Percentiles rank a stretch among this genome's conserved stretches.
Evolutionary conservation across 495 filamentous ascomycete species (phyloP).

Genomic region (Usnea hakonensis): DNA sequence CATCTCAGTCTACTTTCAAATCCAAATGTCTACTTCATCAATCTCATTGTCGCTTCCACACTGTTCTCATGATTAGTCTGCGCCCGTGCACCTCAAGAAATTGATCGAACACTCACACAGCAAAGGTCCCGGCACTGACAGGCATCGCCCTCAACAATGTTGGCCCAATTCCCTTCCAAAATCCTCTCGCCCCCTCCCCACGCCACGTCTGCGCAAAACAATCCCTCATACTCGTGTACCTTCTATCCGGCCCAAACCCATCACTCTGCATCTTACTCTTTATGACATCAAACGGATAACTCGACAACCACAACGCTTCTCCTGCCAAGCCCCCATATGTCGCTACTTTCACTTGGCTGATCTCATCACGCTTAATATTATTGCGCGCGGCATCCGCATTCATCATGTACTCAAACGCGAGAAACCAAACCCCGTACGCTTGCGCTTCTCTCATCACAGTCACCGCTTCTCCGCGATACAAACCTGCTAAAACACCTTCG

Average conservation of each 20-base stretch:
- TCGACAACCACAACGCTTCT: slow-evolving; percentile 84
- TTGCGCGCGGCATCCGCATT: slow-evolving; percentile 74
- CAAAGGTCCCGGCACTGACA: slow-evolving; percentile 93
- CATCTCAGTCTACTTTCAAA: too few relatives aligned
- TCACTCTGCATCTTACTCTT: slow-evolving; percentile 99
- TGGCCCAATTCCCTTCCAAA: slow-evolving; percentile 95
- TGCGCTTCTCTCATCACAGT: slow-evolving; percentile 84
- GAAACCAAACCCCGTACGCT: slow-evolving; percentile 93
- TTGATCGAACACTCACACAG: slow-evolving; percentile 42
- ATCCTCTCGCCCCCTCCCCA: slow-evolving; percentile 69
- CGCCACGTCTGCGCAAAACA: slow-evolving; percentile 79
- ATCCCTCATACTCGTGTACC: slow-evolving; percentile 77
- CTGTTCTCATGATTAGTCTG: slow-evolving; percentile 2
- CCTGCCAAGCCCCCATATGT: slow-evolving; percentile 89
- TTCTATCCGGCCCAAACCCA: slow-evolving; percentile 63
- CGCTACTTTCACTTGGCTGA: slow-evolving; percentile 78
- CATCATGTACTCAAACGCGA: slow-evolving; percentile 94
- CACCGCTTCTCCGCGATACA: slow-evolving; percentile 82
- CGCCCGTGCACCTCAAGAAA: background rate
- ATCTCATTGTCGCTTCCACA: slow-evolving; percentile 23
- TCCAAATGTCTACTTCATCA: slow-evolving; percentile 5
- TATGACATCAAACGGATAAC: slow-evolving; percentile 92
- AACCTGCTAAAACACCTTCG: slow-evolving; percentile 56
- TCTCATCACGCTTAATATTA: slow-evolving; percentile 61
- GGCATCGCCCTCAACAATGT: slow-evolving; percentile 95